These are phyloP conservation scores for Thraustochytrium striatum DNA, from an alignment of 352 stramenopile species.

Conservation along the genomic window DNA sequence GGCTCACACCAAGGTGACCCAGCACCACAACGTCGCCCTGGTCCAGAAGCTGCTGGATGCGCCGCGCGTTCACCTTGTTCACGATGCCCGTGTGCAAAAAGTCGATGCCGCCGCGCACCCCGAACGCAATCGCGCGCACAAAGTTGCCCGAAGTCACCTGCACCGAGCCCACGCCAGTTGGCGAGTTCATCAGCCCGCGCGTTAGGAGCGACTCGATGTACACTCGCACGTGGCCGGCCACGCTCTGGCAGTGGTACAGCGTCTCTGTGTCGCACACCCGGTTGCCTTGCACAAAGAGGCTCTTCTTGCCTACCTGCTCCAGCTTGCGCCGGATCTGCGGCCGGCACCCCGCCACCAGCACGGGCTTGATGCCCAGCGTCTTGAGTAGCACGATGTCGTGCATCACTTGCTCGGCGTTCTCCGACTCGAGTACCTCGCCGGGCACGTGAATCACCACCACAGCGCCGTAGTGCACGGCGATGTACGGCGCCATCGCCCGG, in stretches of 20 bases:
- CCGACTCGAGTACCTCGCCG: conserved; percentile 79
- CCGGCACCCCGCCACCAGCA: conserved; percentile 89
- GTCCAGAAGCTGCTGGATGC: conserved; percentile 83
- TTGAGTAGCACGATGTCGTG: conserved; percentile 91
- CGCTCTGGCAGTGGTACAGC: conserved; percentile 75
- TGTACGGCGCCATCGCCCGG: conserved; percentile 80
- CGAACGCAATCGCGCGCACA: conserved; percentile 74
- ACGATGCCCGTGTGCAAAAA: conserved; percentile 55
- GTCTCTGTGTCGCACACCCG: conserved; percentile 74
- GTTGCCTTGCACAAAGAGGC: conserved; percentile 70
- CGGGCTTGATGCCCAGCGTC: conserved; percentile 86
- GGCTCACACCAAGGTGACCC: conserved; percentile 75
- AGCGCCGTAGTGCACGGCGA: conserved; percentile 76
- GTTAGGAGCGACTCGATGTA: conserved; percentile 77
- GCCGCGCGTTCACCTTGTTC: conserved; percentile 76
- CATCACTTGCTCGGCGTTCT: conserved; percentile 84
- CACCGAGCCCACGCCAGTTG: conserved; percentile 64
- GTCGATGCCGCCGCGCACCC: conserved; percentile 74
- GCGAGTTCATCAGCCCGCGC: conserved; percentile 74
- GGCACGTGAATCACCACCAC: conserved; percentile 80
- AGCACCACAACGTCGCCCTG: conserved; percentile 79
- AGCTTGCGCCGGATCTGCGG: conserved; percentile 88
- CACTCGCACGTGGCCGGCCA: conserved; percentile 70
- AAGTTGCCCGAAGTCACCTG: conserved; percentile 81
- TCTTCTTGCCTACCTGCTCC: conserved; percentile 65